phyloP scores from a whole-genome alignment of 371 early-diverging fungal genomes.

The Dipsacomyces acuminosporus region DNA sequence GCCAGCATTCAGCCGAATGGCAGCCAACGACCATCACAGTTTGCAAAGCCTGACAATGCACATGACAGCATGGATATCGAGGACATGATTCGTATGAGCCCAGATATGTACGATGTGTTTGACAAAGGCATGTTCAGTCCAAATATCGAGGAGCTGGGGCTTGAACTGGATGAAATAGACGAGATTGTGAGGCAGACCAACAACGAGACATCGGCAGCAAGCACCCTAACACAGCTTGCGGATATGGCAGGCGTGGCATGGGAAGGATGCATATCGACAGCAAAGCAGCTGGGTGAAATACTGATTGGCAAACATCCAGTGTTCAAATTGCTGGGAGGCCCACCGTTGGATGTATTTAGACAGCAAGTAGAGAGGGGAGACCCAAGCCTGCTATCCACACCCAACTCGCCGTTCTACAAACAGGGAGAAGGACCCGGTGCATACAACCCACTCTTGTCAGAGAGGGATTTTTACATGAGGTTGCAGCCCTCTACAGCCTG shows the following conservation, averaged over 20 bases:
- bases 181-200: too few species aligned
- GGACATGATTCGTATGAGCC: too few species aligned
- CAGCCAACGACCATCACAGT: background rate
- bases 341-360: conserved; percentile 24
- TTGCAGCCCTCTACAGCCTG: conserved; percentile 46
- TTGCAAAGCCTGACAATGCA: background rate
- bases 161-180: too few species aligned
- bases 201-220: too few species aligned
- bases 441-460: conserved; percentile 40
- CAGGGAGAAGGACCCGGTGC: conserved; percentile 42
- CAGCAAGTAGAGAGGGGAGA: conserved; percentile 35
- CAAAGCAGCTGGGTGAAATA: conserved; percentile 39
- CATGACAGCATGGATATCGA: too few species aligned
- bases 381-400: conserved; percentile 34
- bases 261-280: conserved; percentile 45
- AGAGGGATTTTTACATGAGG: conserved; percentile 45
- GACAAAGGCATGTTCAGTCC: too few species aligned
- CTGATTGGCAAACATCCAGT: conserved; percentile 42
- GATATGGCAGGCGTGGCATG: conserved; percentile 42
- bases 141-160: too few species aligned
- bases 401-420: conserved; percentile 39
- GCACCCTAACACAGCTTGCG: too few species aligned
- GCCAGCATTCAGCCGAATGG: conserved; percentile 1
- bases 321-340: conserved; percentile 35
- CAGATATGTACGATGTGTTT: too few species aligned